Conservation (phyloP, 164 flowering plant genomes). For the Paratinospora sagittata region DNA sequence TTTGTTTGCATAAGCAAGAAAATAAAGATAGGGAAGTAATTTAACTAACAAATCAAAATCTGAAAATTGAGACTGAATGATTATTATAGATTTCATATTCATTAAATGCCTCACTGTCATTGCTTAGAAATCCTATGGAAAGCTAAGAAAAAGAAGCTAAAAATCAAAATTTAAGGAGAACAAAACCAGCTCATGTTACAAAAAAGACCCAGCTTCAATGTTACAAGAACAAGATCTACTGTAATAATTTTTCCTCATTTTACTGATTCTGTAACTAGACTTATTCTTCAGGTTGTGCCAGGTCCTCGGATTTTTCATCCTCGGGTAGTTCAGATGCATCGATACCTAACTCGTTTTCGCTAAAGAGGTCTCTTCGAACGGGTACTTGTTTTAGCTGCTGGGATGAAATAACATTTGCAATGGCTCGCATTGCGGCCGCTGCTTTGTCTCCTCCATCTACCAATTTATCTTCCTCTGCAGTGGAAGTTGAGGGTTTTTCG, state of each 20-base stretch:
- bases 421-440: constrained; percentile 65
- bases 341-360: constrained; percentile 6
- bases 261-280: background rate
- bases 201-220: background rate
- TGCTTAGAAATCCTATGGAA: background rate
- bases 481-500: constrained; percentile 19
- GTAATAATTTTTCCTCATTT: background rate
- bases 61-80: no score
- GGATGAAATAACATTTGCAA: constrained; percentile 62
- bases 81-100: no score
- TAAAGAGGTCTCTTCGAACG: constrained; percentile 68
- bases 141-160: background rate
- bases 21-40: no score
- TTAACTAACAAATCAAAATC: no score
- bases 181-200: background rate
- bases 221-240: background rate
- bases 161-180: background rate
- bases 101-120: no score
- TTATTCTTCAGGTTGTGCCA: background rate
- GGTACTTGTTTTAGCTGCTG: constrained; percentile 70
- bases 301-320: background rate
- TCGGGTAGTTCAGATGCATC: background rate
- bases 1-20: no score
- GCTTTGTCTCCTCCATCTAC: constrained; percentile 38
- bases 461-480: constrained; percentile 22